These are phyloP conservation scores for Alternaria ventricosa DNA, from an alignment of 2,329 filamentous ascomycete genomes.

Conservation along the genomic window DNA sequence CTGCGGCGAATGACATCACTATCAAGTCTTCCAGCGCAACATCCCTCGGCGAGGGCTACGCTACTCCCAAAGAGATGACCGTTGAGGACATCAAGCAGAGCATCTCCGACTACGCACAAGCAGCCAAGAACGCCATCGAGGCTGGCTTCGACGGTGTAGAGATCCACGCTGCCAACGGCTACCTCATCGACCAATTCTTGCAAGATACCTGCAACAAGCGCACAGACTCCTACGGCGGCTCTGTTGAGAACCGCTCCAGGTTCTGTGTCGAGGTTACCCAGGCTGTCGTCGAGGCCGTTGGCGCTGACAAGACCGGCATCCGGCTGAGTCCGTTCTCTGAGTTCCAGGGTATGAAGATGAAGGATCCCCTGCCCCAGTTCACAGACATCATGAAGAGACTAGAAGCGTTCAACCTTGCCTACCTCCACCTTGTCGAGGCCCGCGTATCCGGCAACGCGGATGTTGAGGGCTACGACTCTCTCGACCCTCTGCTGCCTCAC, in stretches of 20 bases:
- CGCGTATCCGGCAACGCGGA: slow-evolving; percentile 57
- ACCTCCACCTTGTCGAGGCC: slow-evolving; percentile 62
- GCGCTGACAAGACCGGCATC: slow-evolving; percentile 64
- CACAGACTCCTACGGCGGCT: slow-evolving; percentile 57
- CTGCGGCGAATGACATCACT: slow-evolving; percentile 46
- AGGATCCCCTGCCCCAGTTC: slow-evolving; percentile 69
- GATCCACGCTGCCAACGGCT: slow-evolving; percentile 66
- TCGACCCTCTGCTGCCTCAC: slow-evolving; percentile 34
- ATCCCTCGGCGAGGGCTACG: slow-evolving; percentile 51
- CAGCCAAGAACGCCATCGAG: slow-evolving; percentile 54
- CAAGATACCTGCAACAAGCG: slow-evolving; percentile 64
- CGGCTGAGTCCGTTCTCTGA: slow-evolving; percentile 66
- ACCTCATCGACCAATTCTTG: slow-evolving; percentile 71
- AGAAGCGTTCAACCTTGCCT: slow-evolving; percentile 60
- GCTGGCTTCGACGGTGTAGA: slow-evolving; percentile 69
- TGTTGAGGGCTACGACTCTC: slow-evolving; percentile 24
- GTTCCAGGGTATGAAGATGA: slow-evolving; percentile 70
- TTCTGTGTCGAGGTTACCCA: slow-evolving; percentile 62
- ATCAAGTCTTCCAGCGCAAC: slow-evolving; percentile 44
- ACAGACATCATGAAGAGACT: slow-evolving; percentile 61
- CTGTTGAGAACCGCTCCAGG: slow-evolving; percentile 59
- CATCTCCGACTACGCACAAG: slow-evolving; percentile 49
- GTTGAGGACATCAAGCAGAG: slow-evolving; percentile 49
- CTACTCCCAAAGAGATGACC: slow-evolving; percentile 47
- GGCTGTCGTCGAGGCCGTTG: slow-evolving; percentile 59